Evolutionary conservation across 495 filamentous ascomycete genomes (phyloP).

Genomic region (Platismatia glauca): DNA sequence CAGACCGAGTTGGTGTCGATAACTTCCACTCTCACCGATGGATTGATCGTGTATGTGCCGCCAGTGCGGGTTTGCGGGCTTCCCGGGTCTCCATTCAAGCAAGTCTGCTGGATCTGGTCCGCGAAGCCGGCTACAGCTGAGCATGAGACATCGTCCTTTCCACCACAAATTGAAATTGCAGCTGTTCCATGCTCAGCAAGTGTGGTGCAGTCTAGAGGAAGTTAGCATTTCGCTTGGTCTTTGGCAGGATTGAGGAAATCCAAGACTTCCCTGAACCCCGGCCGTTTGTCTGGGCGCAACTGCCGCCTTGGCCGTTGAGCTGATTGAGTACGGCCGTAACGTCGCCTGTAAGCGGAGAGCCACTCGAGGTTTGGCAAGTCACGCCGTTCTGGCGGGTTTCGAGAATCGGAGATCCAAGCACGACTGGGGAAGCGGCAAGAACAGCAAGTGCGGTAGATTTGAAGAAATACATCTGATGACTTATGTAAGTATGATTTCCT

Average conservation of each 20-base stretch:
- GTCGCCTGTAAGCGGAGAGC: too few species aligned
- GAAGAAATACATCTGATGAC: slow-evolving; percentile 1
- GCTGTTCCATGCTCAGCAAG: not conserved
- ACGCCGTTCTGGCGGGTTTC: too few species aligned
- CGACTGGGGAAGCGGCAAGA: too few species aligned
- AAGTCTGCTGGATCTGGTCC: slow-evolving; percentile 8
- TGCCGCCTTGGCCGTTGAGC: too few species aligned
- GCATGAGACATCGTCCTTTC: not conserved
- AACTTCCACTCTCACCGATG: not conserved
- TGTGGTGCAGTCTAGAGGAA: slow-evolving; percentile 5
- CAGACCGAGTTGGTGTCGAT: not conserved
- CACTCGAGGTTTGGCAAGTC: too few species aligned
- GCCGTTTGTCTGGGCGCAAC: too few species aligned
- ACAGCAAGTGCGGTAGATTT: not conserved
- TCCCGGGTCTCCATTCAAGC: slow-evolving; percentile 4
- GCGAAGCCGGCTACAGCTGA: not conserved
- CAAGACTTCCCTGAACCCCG: too few species aligned
- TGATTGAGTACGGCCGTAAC: too few species aligned
- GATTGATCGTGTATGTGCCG: slow-evolving; percentile 2
- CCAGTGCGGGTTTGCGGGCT: too few species aligned
- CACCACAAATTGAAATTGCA: slow-evolving; percentile 1
- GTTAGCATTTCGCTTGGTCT: not conserved
- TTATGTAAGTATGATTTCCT: not conserved
- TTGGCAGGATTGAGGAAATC: too few species aligned
- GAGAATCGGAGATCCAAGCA: too few species aligned